A percentile compares a stretch with the other conserved stretches of the same genome.
phyloP scores from a whole-genome alignment of 371 early-diverging fungal genomes.

The Mucor lusitanicus region DNA sequence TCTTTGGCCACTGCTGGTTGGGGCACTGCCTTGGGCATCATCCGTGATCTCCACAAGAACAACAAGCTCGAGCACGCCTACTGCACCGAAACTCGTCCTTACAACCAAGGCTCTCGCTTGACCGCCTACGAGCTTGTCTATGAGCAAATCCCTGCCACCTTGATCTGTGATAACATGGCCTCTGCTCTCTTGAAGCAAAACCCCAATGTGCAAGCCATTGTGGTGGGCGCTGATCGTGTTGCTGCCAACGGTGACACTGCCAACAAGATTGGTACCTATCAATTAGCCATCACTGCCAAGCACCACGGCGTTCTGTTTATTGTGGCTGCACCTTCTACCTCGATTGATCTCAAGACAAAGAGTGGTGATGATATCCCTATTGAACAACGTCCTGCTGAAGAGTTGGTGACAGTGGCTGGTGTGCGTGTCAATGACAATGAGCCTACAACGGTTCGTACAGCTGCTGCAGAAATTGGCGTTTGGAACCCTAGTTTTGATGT shows the following conservation, averaged over 20 bases:
- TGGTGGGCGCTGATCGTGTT: slow-evolving; percentile 97
- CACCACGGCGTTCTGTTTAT: slow-evolving; percentile 88
- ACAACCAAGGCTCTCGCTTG: slow-evolving; percentile 94
- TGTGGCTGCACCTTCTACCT: slow-evolving; percentile 94
- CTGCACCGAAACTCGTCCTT: slow-evolving; percentile 96
- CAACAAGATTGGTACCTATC: slow-evolving; percentile 98
- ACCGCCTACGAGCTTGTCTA: slow-evolving; percentile 95
- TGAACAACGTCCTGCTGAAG: slow-evolving; percentile 82
- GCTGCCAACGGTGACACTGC: slow-evolving; percentile 97
- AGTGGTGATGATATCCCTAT: slow-evolving; percentile 82
- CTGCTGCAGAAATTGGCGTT: slow-evolving; percentile 81
- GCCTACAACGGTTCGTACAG: slow-evolving; percentile 72
- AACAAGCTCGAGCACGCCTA: slow-evolving; percentile 75
- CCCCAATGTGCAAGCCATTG: slow-evolving; percentile 71
- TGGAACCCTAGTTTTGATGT: slow-evolving; percentile 98
- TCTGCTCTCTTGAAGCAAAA: slow-evolving; percentile 74
- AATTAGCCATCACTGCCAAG: slow-evolving; percentile 88
- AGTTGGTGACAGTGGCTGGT: slow-evolving; percentile 78
- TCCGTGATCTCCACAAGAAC: slow-evolving; percentile 72
- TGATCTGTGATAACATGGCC: slow-evolving; percentile 92
- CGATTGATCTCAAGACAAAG: slow-evolving; percentile 77
- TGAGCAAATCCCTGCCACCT: slow-evolving; percentile 88
- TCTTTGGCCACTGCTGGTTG: slow-evolving; percentile 85
- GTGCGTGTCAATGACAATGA: slow-evolving; percentile 43
- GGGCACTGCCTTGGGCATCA: slow-evolving; percentile 89